Base-by-base conservation (phyloP, 352 stramenopile species). In the Thraustochytrium striatum region DNA sequence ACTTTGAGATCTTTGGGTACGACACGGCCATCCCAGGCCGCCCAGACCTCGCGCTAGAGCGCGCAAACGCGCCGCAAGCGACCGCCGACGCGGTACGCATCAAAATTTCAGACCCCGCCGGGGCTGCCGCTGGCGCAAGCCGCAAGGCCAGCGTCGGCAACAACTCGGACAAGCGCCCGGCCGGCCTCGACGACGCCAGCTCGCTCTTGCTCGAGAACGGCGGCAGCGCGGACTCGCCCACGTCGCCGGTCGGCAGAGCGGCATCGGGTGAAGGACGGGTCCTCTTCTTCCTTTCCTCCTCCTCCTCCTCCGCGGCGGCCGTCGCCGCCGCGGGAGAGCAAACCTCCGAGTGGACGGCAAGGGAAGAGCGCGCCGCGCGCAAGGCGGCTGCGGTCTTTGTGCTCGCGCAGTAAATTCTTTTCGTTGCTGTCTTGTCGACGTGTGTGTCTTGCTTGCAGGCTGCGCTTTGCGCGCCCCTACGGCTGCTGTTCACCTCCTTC, bases 1-100 rank as follows among this genome's bases (percentile, higher is more conserved):
- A 87, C 52, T 87, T 87, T 69, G 84, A 86, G 50, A 79, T 87
- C 30, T 87, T 86, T 72, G 72, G 72, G 9, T 87, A 87, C 53
- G 43, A 83, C 38, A 61, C 62, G 0, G 33, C 21, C 1, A 81
- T 87, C n/a, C 59, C 81, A 50, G 39, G 83, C 57, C 44, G 84
- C 3, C 62, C 84, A 19, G 83, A 87, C 79, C 50, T 87, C 35
- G 9, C 13, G 21, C 28, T 75, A 13, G 41, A 30, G 41, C 44
- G 52, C 16, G 47, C 47, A 55, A 25, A 21, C 16, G 25, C 25
- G 47, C 47, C 25, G 47, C 47, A 55, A 55, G 47, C 25, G 25
- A 55, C 16, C 16, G 16, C 25, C 47, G 25, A 21, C 47, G 47
- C 16, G 47, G 47, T 21, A 21, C 47, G 47, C 16, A 16, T 55